Conservation (phyloP, 768 basidiomycete species). For the Galerina sulciceps region DNA sequence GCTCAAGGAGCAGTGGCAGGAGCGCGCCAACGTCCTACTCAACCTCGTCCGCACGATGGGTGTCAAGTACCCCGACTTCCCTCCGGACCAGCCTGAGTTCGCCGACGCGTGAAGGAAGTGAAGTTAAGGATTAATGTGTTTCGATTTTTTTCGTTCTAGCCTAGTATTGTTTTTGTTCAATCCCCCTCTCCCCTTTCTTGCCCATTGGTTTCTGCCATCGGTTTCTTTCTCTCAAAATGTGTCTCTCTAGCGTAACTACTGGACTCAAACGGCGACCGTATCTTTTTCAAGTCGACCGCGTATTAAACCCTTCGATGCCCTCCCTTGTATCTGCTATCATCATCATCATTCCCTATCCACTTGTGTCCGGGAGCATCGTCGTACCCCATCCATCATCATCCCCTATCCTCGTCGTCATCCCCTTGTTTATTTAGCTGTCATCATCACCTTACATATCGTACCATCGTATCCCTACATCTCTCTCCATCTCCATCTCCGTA, state of each 20-base stretch:
- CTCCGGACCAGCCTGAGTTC: slow-evolving; percentile 52
- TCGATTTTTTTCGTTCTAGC: slow-evolving; percentile 2
- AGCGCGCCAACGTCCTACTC: slow-evolving; percentile 50
- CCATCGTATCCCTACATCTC: too few species aligned
- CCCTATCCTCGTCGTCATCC: slow-evolving; percentile 19
- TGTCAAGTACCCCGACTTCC: slow-evolving; percentile 56
- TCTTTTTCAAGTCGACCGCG: slow-evolving; percentile 26
- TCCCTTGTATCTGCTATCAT: slow-evolving; percentile 22
- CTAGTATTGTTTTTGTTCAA: slow-evolving; percentile 23
- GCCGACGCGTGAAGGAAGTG: slow-evolving; percentile 48
- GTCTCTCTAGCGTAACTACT: slow-evolving; percentile 18
- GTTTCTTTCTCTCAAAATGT: slow-evolving; percentile 12
- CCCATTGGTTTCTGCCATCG: too few species aligned
- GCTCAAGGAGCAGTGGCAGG: slow-evolving; percentile 68
- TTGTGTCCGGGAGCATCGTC: slow-evolving; percentile 54
- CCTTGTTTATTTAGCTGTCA: too few species aligned
- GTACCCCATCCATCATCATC: too few species aligned
- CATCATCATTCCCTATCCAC: slow-evolving; percentile 43
- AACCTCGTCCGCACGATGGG: slow-evolving; percentile 60
- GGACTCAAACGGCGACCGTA: slow-evolving; percentile 25
- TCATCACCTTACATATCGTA: too few species aligned
- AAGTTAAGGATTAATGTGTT: not conserved
- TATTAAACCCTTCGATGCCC: slow-evolving; percentile 28
- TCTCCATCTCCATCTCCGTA: too few species aligned
- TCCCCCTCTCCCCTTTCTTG: slow-evolving; percentile 26